These are phyloP conservation scores for Ophiosphaerella narmari DNA, from an alignment of 2,329 filamentous ascomycete species.

Conservation along the genomic window DNA sequence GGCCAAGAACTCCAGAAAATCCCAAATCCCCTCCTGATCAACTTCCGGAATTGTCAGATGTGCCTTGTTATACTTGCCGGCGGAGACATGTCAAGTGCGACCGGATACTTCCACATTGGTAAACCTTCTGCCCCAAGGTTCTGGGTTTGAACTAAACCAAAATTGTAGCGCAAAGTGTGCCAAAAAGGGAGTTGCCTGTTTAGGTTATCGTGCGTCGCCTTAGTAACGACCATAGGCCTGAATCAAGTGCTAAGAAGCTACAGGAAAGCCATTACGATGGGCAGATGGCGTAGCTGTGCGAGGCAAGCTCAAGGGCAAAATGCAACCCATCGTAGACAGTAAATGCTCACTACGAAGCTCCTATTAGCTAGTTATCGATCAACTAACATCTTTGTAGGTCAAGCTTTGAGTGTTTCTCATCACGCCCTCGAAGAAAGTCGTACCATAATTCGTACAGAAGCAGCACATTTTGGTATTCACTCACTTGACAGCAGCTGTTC, in stretches of 20 bases:
- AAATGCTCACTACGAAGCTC: slow-evolving; percentile 1
- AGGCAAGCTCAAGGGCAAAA: slow-evolving; percentile 32
- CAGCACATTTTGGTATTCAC: slow-evolving; percentile 16
- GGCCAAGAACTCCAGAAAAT: slow-evolving; percentile 3
- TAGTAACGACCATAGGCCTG: neutral
- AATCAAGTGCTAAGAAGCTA: neutral
- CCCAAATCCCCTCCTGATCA: slow-evolving; percentile 5
- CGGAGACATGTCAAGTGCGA: slow-evolving; percentile 46
- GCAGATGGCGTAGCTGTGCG: slow-evolving; percentile 38
- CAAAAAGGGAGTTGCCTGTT: slow-evolving; percentile 39
- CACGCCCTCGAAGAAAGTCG: slow-evolving; percentile 14
- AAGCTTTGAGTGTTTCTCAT: slow-evolving; percentile 18
- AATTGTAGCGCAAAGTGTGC: slow-evolving; percentile 36
- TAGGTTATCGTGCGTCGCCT: slow-evolving; percentile 40
- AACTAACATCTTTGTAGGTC: slow-evolving; percentile 6
- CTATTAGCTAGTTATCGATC: neutral
- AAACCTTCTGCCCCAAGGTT: neutral
- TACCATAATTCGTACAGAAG: slow-evolving; percentile 16
- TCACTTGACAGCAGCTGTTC: slow-evolving; percentile 2
- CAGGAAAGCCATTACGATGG: slow-evolving; percentile 35
- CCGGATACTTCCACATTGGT: slow-evolving; percentile 40
- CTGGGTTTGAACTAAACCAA: slow-evolving; percentile 1
- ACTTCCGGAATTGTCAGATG: slow-evolving; percentile 22
- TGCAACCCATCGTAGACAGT: slow-evolving; percentile 27
- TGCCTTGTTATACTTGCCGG: slow-evolving; percentile 42